Conservation (phyloP, 805 yeast species). For the Candida ortonii region DNA sequence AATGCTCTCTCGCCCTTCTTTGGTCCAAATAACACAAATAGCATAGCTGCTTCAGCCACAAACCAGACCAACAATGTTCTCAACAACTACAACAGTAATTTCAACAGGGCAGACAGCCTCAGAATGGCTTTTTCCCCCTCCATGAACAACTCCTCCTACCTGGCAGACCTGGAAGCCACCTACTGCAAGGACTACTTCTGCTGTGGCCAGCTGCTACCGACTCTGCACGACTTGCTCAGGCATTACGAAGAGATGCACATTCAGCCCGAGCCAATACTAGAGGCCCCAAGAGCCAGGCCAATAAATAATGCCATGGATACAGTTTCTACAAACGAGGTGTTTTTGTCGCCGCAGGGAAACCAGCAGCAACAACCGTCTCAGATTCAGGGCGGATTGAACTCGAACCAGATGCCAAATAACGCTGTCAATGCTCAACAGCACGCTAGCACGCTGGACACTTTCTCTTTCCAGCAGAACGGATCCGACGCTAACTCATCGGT, state of each 20-base stretch:
- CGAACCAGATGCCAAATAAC: no score
- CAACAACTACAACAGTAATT: slow-evolving; percentile 19
- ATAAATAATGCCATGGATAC: slow-evolving; percentile 69
- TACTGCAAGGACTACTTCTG: slow-evolving; percentile 96
- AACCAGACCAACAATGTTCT: slow-evolving; percentile 1
- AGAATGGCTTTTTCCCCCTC: slow-evolving; percentile 57
- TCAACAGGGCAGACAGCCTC: slow-evolving; percentile 28
- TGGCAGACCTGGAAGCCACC: slow-evolving; percentile 91
- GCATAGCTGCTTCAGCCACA: no score
- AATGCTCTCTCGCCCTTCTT: slow-evolving; percentile 23
- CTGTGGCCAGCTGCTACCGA: slow-evolving; percentile 90
- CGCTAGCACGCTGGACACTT: slow-evolving; percentile 17
- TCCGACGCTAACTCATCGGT: slow-evolving; percentile 3
- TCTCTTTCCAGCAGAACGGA: slow-evolving; percentile 21
- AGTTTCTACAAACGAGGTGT: slow-evolving; percentile 90
- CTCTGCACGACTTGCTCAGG: slow-evolving; percentile 85
- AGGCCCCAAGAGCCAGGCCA: slow-evolving; percentile 43
- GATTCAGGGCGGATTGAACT: no score
- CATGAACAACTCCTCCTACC: slow-evolving; percentile 67
- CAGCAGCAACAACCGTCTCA: slow-evolving; percentile 15
- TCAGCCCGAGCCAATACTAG: slow-evolving; percentile 45
- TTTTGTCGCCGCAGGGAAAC: slow-evolving; percentile 41
- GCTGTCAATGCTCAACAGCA: slow-evolving; percentile 5
- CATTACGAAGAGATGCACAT: slow-evolving; percentile 98
- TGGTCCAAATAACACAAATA: slow-evolving; percentile 14